Conservation (phyloP, 495 filamentous ascomycete species). For the Podospora fimiseda region DNA sequence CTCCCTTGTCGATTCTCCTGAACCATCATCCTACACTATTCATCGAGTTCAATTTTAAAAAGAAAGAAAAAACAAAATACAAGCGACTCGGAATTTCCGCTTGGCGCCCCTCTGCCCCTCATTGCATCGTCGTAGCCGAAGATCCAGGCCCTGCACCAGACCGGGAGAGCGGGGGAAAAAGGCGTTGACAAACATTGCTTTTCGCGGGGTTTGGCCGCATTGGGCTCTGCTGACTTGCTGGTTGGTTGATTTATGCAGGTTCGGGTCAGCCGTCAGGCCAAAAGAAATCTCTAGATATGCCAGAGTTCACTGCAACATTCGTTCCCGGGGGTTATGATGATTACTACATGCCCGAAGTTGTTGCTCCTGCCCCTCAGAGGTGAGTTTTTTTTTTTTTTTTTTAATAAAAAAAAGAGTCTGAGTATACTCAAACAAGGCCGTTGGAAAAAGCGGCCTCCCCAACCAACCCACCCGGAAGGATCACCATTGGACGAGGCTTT, state of each 20-base stretch:
- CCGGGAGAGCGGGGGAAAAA: slow-evolving; percentile 5
- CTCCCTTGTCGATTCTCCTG: not conserved
- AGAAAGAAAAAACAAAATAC: not conserved
- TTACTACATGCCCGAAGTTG: slow-evolving; percentile 65
- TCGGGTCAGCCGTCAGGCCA: slow-evolving; percentile 27
- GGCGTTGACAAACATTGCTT: not conserved
- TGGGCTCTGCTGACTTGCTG: slow-evolving; percentile 16
- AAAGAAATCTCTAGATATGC: slow-evolving; percentile 40
- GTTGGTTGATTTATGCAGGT: slow-evolving; percentile 34
- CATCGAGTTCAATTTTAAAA: not conserved
- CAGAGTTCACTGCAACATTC: slow-evolving; percentile 73
- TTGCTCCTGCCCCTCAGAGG: slow-evolving; percentile 80
- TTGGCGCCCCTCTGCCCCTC: slow-evolving; percentile 14
- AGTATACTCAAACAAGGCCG: no score
- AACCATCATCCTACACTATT: not conserved
- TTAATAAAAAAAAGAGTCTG: no score
- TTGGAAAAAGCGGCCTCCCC: not conserved
- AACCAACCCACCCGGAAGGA: not conserved
- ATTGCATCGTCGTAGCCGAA: slow-evolving; percentile 1
- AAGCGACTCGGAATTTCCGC: not conserved
- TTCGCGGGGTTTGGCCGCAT: slow-evolving; percentile 12
- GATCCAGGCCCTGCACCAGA: slow-evolving; percentile 4
- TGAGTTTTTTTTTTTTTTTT: slow-evolving; percentile 39
- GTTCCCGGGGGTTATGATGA: slow-evolving; percentile 85
- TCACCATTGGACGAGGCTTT: not conserved